Evolutionary conservation across 495 filamentous ascomycete genomes (phyloP), one percentile per base, ranked within the genome.

Genomic region (Corynascus novoguineensis): DNA sequence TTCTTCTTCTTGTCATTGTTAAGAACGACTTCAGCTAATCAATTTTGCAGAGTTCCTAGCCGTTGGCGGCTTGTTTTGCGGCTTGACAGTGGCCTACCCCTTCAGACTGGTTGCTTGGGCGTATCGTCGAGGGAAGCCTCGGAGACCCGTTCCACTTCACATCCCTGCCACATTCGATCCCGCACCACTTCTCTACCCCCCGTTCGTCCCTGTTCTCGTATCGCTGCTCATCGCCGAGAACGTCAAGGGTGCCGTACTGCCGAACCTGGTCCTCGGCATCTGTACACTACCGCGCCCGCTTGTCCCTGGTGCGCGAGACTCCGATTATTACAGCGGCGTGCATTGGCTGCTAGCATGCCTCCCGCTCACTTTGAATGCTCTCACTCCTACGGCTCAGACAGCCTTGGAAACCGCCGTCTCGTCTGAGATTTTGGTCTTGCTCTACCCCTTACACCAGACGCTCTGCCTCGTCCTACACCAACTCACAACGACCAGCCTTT

Each of bases 371-470:
- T 62, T 88, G 25, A 61, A 83, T 42, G 58, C 28, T 28, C 50
- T 40, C 10, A 31, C 32, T 5, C 27, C 38, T 19, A 50, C 35
- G 40, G 52, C 29, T 22, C 55, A 28, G 53, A 28, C 21, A 27
- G 3, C 10, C 27, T 10, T 15, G 0, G 34, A 35, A 9, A 29
- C 15, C 9, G 50, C 56, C 17, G 64, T 86, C 29, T 64, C 81
- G 46, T 67, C 74, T 27, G 89, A 96, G 68, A 73, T 73, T 24
- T 72, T 91, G 38, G 74, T 80, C 35, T 72, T 90, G 63, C 74
- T 96, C 64, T 93, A 88, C 66, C 89, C 95, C 55, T 75, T 98
- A 53, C 91, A 98, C 68, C 87, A 90, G 68, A 84, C 85, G 41
- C 80, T 97, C 54, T 86, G 87, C 61, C 74, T 76, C 35, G 81